Conservation (phyloP, 208 protist genomes). For the Herpetomonas muscarum region DNA sequence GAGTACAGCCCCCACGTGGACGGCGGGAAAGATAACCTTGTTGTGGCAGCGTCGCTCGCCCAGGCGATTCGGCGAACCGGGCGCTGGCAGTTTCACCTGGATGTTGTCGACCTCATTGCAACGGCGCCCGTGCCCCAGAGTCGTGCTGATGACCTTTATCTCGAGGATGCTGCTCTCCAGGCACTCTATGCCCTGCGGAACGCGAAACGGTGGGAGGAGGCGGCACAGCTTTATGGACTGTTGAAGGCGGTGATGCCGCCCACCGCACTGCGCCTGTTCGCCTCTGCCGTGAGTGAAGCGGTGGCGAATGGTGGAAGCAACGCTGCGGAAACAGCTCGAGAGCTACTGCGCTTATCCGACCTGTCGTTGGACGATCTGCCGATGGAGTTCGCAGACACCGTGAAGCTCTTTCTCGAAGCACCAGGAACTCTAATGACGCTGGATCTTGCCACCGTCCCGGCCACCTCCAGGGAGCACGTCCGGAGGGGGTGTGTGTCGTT, state of each 20-base stretch:
- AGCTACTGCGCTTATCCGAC: too few species aligned
- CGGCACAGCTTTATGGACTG: constrained; percentile 33
- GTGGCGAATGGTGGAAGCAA: neutral
- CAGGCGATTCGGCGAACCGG: constrained; percentile 38
- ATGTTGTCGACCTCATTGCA: constrained; percentile 67
- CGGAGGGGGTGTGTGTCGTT: too few species aligned
- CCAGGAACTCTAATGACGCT: too few species aligned
- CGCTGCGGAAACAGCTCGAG: too few species aligned
- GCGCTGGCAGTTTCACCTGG: constrained; percentile 55
- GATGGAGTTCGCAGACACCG: too few species aligned
- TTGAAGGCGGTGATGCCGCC: constrained; percentile 30
- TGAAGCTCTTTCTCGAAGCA: too few species aligned
- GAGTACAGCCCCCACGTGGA: constrained; percentile 33
- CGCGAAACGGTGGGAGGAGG: constrained; percentile 53
- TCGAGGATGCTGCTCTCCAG: constrained; percentile 49
- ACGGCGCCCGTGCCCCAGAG: constrained; percentile 24
- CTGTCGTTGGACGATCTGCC: too few species aligned
- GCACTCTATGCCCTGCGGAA: constrained; percentile 48
- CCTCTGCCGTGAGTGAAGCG: constrained; percentile 21
- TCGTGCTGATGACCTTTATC: constrained; percentile 35
- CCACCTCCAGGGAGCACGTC: too few species aligned
- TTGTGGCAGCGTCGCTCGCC: constrained; percentile 55
- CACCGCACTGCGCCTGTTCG: constrained; percentile 21
- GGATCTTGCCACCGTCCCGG: too few species aligned
- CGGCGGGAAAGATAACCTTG: constrained; percentile 18